Conservation (phyloP, 257 asterid species). For the Solanum etuberosum region DNA sequence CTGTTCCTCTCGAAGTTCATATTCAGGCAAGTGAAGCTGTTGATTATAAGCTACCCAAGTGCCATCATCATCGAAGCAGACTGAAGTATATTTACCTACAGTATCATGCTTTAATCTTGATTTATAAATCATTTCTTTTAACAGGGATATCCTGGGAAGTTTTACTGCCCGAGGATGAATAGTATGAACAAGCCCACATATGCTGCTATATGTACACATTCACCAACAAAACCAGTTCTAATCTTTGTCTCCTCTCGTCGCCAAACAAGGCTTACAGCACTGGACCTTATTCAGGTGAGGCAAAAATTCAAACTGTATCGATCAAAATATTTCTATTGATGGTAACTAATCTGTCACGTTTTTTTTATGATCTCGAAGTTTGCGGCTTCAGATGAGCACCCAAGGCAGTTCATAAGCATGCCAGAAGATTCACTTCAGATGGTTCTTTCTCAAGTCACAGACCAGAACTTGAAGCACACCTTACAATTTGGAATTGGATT, state of each 20-base stretch:
- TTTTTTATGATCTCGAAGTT: conserved; percentile 35
- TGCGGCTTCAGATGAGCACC: conserved; percentile 96
- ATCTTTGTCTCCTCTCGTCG: conserved; percentile 98
- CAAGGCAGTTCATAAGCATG: conserved; percentile 75
- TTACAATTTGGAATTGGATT: conserved; percentile 96
- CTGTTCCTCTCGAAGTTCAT: conserved; percentile 99
- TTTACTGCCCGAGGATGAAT: conserved; percentile 98
- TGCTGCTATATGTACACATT: conserved; percentile 97
- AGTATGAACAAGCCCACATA: conserved; percentile 98
- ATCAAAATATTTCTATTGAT: background rate
- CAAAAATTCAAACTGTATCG: background rate
- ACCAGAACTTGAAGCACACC: conserved; percentile 94
- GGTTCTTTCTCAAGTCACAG: conserved; percentile 87
- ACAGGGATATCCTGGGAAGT: conserved; percentile 99
- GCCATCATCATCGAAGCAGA: background rate
- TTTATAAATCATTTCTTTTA: background rate
- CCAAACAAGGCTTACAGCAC: conserved; percentile 96
- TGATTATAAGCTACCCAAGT: background rate
- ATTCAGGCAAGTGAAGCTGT: conserved; percentile 65
- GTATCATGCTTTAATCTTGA: background rate
- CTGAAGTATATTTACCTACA: background rate
- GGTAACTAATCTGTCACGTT: conserved; percentile 4
- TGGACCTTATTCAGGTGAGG: conserved; percentile 94
- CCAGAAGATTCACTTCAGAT: conserved; percentile 95
- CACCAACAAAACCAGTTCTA: conserved; percentile 95